phyloP scores from a whole-genome alignment of 2,329 filamentous ascomycete species.

The Whalleya microplaca region DNA sequence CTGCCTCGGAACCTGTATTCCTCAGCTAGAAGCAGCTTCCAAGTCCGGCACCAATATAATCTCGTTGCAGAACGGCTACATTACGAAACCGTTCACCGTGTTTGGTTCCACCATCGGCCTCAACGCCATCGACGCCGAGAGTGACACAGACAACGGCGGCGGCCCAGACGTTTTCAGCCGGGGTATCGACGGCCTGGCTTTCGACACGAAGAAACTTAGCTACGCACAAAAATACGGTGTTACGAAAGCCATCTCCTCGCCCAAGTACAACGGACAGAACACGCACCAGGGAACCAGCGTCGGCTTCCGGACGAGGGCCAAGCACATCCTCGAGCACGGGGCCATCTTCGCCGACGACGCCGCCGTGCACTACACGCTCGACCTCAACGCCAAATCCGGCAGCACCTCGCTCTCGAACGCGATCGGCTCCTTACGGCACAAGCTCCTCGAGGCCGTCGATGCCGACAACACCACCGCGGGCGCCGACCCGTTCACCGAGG shows the following conservation, averaged over 20 bases:
- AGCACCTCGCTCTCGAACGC: constrained; percentile 56
- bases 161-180: constrained; percentile 56
- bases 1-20: constrained; percentile 58
- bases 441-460: constrained; percentile 56
- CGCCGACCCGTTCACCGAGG: constrained; percentile 50
- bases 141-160: constrained; percentile 55
- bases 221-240: constrained; percentile 59
- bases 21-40: constrained; percentile 46
- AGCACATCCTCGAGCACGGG: constrained; percentile 48
- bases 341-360: constrained; percentile 59
- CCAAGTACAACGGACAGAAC: constrained; percentile 45
- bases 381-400: constrained; percentile 48
- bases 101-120: constrained; percentile 65
- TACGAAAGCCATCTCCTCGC: constrained; percentile 62
- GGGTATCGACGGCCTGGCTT: constrained; percentile 58
- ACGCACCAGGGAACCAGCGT: constrained; percentile 61
- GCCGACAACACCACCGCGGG: constrained; percentile 39
- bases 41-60: constrained; percentile 44
- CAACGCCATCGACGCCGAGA: constrained; percentile 64
- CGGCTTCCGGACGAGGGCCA: constrained; percentile 58
- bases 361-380: constrained; percentile 63
- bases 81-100: constrained; percentile 63
- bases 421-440: constrained; percentile 54
- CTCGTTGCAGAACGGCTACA: constrained; percentile 59
- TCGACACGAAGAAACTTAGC: constrained; percentile 60